A percentile compares a stretch with the other conserved stretches of the same genome.
phyloP scores from a whole-genome alignment of 108 stramenopile species.

The Thalassiosira profunda region DNA sequence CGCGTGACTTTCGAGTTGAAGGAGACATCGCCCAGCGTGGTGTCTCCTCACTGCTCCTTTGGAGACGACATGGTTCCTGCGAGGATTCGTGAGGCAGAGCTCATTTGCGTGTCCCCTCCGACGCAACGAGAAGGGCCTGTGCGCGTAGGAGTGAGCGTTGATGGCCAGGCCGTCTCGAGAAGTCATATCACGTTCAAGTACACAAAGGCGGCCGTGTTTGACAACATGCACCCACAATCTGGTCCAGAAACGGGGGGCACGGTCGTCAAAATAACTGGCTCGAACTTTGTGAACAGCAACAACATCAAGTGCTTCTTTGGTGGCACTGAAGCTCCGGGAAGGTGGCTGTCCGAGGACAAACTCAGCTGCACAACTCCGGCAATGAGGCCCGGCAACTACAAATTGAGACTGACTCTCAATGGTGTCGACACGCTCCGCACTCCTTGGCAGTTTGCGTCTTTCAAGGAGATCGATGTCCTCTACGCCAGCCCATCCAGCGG shows the following conservation, averaged over 20 bases:
- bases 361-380: constrained; percentile 8
- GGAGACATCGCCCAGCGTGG: not conserved
- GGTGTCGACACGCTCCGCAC: constrained; percentile 11
- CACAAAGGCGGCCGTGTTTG: not conserved
- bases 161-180: not conserved
- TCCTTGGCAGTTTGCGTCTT: constrained; percentile 1
- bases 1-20: constrained; percentile 2
- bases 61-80: constrained; percentile 8
- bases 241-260: constrained; percentile 18
- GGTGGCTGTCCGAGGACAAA: not conserved
- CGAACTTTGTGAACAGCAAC: constrained; percentile 1
- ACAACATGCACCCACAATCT: constrained; percentile 1
- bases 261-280: constrained; percentile 15
- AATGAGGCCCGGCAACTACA: constrained; percentile 7
- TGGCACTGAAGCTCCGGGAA: not conserved
- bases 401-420: constrained; percentile 2
- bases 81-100: not conserved
- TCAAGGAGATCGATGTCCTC: constrained; percentile 24
- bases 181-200: not conserved
- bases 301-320: constrained; percentile 26
- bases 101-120: constrained; percentile 7
- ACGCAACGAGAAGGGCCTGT: not conserved
- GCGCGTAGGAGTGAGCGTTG: not conserved
- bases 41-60: not conserved
- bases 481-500: constrained; percentile 27